phyloP scores from a whole-genome alignment of 2,329 filamentous ascomycete species.

The Ophiosphaerella narmari region DNA sequence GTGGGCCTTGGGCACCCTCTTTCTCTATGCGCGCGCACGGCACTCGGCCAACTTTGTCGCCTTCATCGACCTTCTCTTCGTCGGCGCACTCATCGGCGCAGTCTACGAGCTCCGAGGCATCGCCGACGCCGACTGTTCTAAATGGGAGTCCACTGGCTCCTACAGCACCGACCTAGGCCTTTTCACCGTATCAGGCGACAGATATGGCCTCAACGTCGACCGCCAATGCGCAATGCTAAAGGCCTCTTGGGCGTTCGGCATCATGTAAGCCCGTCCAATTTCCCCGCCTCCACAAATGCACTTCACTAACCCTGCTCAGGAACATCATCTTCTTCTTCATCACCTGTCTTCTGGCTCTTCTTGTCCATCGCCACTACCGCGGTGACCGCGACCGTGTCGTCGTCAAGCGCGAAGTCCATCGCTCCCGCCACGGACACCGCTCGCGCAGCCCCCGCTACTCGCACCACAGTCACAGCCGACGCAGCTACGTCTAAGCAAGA shows the following conservation, averaged over 20 bases:
- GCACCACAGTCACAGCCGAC: constrained; percentile 40
- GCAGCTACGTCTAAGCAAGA: constrained; percentile 40
- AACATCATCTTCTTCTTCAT: constrained; percentile 47
- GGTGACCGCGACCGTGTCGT: constrained; percentile 55
- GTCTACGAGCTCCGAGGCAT: constrained; percentile 64
- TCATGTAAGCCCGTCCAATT: constrained; percentile 65
- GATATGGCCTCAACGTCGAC: constrained; percentile 61
- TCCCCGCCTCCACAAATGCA: background rate
- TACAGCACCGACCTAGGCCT: constrained; percentile 63
- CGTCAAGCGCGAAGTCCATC: constrained; percentile 57
- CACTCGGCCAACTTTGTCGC: constrained; percentile 65
- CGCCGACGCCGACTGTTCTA: constrained; percentile 68
- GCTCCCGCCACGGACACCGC: constrained; percentile 50
- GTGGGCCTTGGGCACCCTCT: constrained; percentile 64
- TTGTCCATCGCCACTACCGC: constrained; percentile 53
- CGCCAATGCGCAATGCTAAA: constrained; percentile 93
- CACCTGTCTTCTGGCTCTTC: constrained; percentile 63
- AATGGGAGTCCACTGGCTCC: constrained; percentile 59
- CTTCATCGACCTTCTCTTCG: constrained; percentile 65
- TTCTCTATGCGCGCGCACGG: constrained; percentile 63
- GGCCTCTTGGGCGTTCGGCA: constrained; percentile 83
- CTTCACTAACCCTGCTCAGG: constrained; percentile 33
- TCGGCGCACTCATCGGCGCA: constrained; percentile 66
- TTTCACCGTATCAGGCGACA: constrained; percentile 59
- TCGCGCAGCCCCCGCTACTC: constrained; percentile 45